Conservation (phyloP, 257 asterid genomes). For the Nemophila menziesii region DNA sequence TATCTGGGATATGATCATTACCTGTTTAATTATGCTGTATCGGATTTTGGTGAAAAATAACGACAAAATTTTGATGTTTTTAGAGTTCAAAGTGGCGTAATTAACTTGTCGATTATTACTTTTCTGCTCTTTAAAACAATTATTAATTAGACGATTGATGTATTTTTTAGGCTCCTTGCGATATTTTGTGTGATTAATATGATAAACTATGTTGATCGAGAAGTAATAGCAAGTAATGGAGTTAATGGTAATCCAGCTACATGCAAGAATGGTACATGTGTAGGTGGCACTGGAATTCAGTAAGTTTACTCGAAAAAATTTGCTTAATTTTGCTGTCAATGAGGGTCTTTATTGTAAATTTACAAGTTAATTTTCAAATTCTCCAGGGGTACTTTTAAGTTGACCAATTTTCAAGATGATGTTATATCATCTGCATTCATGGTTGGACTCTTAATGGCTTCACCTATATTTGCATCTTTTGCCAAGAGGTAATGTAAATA, state of each 20-base stretch:
- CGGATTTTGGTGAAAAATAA: no score
- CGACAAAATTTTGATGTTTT: not conserved
- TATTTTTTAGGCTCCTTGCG: slow-evolving; percentile 30
- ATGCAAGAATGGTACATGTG: slow-evolving; percentile 25
- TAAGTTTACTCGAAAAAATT: slow-evolving; percentile 3
- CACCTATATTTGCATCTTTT: slow-evolving; percentile 85
- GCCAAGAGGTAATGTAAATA: slow-evolving; percentile 49
- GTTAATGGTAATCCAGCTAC: slow-evolving; percentile 25
- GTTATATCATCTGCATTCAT: slow-evolving; percentile 91
- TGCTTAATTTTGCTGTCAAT: no score
- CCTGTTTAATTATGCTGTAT: no score
- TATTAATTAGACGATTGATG: not conserved
- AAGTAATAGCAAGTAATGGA: slow-evolving; percentile 34
- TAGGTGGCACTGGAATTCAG: slow-evolving; percentile 32
- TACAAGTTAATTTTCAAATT: slow-evolving; percentile 2
- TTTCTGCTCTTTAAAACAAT: not conserved
- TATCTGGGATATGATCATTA: no score
- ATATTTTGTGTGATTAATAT: slow-evolving; percentile 27
- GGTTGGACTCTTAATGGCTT: slow-evolving; percentile 97
- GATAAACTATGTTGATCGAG: slow-evolving; percentile 34
- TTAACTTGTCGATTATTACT: no score
- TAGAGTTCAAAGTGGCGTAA: not conserved
- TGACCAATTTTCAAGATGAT: slow-evolving; percentile 91
- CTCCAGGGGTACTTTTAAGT: slow-evolving; percentile 73
- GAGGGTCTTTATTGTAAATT: no score